phyloP scores from a whole-genome alignment of 2,329 filamentous ascomycete genomes.

The Dichotomopilus funicola region DNA sequence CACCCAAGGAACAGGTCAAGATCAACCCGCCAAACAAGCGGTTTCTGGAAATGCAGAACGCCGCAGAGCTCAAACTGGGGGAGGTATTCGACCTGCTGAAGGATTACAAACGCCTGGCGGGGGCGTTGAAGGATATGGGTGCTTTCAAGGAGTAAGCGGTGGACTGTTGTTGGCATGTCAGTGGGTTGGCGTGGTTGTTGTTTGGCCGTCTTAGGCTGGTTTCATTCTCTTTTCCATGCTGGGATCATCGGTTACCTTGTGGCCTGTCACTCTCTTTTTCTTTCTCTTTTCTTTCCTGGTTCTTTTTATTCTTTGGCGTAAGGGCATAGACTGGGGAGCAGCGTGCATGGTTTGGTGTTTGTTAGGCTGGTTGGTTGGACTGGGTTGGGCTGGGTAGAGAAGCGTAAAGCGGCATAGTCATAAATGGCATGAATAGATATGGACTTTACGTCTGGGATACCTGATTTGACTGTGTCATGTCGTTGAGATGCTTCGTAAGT shows the following conservation, averaged over 20 bases:
- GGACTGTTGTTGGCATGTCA: not conserved
- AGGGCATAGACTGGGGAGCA: not conserved
- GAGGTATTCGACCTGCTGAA: conserved; percentile 66
- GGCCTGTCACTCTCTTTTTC: too few species aligned
- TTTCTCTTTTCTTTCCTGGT: too few species aligned
- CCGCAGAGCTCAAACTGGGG: conserved; percentile 62
- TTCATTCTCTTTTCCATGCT: not conserved
- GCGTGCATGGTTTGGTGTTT: too few species aligned
- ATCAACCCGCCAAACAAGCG: conserved; percentile 62
- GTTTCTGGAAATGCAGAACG: conserved; percentile 66
- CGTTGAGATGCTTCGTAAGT: too few species aligned
- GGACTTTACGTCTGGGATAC: too few species aligned
- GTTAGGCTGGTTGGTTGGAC: too few species aligned
- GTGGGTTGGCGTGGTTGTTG: not conserved
- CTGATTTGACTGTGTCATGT: too few species aligned
- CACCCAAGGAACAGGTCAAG: conserved; percentile 49
- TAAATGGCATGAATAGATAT: too few species aligned
- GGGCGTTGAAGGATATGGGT: conserved; percentile 55
- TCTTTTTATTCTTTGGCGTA: not conserved
- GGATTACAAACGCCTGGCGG: conserved; percentile 68
- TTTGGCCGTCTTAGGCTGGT: not conserved
- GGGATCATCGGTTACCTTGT: not conserved
- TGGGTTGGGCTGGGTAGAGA: too few species aligned
- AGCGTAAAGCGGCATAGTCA: too few species aligned
- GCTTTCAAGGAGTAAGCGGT: conserved; percentile 43